Percentiles rank a stretch among this genome's conserved stretches.
Evolutionary conservation across 805 yeast genomes (phyloP).

Genomic region (Lachancea mirantina): DNA sequence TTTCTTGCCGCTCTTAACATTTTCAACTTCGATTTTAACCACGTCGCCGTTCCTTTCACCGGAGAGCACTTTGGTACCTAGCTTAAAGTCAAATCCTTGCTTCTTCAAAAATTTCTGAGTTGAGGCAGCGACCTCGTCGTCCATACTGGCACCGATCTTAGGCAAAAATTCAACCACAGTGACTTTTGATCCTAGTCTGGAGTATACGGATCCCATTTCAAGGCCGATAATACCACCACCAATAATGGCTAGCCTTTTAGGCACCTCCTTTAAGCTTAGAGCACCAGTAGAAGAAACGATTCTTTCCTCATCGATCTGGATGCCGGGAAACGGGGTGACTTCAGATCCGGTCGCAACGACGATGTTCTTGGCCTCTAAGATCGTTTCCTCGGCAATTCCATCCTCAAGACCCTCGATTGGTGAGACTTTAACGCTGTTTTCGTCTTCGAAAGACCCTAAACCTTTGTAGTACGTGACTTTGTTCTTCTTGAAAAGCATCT

Average conservation of each 20-base stretch:
- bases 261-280: conserved; percentile 75
- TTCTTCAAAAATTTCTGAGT: conserved; percentile 85
- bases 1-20: conserved; percentile 76
- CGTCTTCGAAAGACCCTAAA: conserved; percentile 78
- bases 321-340: conserved; percentile 98
- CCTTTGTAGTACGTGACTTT: conserved; percentile 94
- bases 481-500: conserved; percentile 90
- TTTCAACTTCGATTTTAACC: conserved; percentile 83
- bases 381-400: conserved; percentile 51
- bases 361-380: conserved; percentile 75
- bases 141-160: conserved; percentile 98
- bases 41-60: conserved; percentile 85
- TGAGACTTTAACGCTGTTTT: conserved; percentile 66
- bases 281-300: conserved; percentile 96
- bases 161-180: conserved; percentile 87
- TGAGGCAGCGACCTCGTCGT: conserved; percentile 84
- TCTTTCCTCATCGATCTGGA: conserved; percentile 91
- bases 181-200: conserved; percentile 91
- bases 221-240: conserved; percentile 99
- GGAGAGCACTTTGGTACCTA: conserved; percentile 82
- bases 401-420: conserved; percentile 83
- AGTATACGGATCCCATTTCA: conserved; percentile 98
- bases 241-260: conserved; percentile 84
- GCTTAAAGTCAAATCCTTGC: conserved; percentile 92
- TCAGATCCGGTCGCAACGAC: conserved; percentile 98